phyloP scores from a whole-genome alignment of 176 grass and related monocot genomes.

The Ananas comosus region DNA sequence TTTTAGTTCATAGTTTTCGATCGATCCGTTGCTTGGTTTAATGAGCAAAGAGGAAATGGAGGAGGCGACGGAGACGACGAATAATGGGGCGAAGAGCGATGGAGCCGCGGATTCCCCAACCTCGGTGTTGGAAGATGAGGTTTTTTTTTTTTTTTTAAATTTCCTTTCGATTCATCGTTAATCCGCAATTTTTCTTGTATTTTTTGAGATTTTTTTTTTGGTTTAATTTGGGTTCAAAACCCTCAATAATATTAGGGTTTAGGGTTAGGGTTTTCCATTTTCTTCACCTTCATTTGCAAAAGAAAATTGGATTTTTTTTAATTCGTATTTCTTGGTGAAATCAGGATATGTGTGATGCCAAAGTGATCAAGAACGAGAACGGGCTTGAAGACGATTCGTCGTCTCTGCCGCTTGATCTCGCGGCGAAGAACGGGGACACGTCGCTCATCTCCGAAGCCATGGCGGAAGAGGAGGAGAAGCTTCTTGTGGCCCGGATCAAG shows the following conservation, averaged over 20 bases:
- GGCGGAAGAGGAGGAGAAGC: constrained; percentile 60
- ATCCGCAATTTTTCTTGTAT: neutral
- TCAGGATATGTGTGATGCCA: constrained; percentile 35
- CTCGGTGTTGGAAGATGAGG: constrained; percentile 90
- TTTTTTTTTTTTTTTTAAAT: neutral
- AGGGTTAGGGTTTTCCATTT: constrained; percentile 28
- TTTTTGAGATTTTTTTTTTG: constrained; percentile 2
- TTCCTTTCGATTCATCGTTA: neutral
- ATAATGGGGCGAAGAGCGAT: neutral
- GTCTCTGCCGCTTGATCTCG: constrained; percentile 41
- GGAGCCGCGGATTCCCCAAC: constrained; percentile 56
- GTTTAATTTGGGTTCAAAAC: constrained; percentile 1
- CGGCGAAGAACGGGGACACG: constrained; percentile 64
- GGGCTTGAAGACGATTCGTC: constrained; percentile 16
- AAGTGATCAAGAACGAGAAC: neutral
- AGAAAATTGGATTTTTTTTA: neutral
- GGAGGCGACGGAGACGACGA: constrained; percentile 3
- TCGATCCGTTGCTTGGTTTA: constrained; percentile 7
- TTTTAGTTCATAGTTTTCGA: constrained; percentile 6
- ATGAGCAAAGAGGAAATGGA: constrained; percentile 35
- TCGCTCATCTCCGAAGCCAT: constrained; percentile 62
- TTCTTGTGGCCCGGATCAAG: constrained; percentile 35
- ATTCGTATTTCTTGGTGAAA: constrained; percentile 2
- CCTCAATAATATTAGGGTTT: neutral
- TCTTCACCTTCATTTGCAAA: neutral